Evolutionary conservation across 1,284 basidiomycete genomes (phyloP), one percentile per base, ranked within the genome.

Genomic region (Rhodotorula sp.): DNA sequence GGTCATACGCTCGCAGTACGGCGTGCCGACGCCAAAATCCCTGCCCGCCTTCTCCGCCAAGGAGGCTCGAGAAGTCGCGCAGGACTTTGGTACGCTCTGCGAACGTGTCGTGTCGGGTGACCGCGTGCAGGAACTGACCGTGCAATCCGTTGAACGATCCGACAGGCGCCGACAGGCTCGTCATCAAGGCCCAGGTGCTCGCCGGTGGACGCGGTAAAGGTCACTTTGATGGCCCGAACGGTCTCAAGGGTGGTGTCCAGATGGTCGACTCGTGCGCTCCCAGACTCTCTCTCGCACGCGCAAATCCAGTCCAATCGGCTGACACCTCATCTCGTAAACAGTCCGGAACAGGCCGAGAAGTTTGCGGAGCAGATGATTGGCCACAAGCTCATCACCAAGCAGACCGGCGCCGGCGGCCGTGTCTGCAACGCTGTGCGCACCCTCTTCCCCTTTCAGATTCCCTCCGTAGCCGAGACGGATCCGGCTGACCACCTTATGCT

Each of bases 191-290:
- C 37, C 96, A 99, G 82, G 96, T 99, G 15, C 89, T 99, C 70
- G 96, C 96, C 75, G 96, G 96, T 80, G 96, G 96, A 78, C 89
- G 96, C 80, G 96, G 96, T 77, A 99, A 99, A 86, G 96, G 96
- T 67, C 90, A 92, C 80, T 99, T 99, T 79, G 89, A 95, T 83
- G 77, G 78, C 24, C 62, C 66, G 33, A 93, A 88, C 80, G 96
- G 96, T 45, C 88, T 98, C 80, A 89, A 98, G 82, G 95, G 96
- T 68, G 96, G 96, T 84, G 96, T 99, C 30, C 96, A 99, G 82
- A 88, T 93, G 84, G 87, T 98, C 74, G 87, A 92, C 80, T 91
- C 87, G 92, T 95, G 82, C 77, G 87, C 81, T 48, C 30, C 15
- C 49, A 42, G 29, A 26, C 56, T 26, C 26, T 22, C 53, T 30